These are phyloP conservation scores for Halenospora varia DNA, from an alignment of 495 filamentous ascomycete genomes.

Conservation along the genomic window DNA sequence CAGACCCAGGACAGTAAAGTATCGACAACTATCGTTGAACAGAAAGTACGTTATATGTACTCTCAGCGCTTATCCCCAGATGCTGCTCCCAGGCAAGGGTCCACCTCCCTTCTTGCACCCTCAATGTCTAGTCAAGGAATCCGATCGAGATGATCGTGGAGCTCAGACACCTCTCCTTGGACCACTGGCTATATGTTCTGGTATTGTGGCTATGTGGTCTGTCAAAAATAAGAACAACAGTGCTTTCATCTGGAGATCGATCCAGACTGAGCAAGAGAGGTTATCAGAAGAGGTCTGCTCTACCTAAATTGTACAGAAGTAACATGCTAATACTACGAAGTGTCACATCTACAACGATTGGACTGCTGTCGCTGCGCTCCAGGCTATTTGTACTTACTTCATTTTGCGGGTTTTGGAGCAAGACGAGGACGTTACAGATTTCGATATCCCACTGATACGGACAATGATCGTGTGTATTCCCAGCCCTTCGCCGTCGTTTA, in stretches of 20 bases:
- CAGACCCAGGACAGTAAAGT: too few species aligned
- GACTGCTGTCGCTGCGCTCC: conserved; percentile 7
- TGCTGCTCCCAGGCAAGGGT: background rate
- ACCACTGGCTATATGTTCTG: conserved; percentile 3
- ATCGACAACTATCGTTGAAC: background rate
- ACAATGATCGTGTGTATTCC: conserved; percentile 10
- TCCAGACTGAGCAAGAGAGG: conserved; percentile 7
- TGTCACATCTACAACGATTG: background rate
- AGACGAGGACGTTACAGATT: conserved; percentile 1
- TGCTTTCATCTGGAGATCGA: conserved; percentile 9
- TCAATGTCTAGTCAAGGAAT: background rate
- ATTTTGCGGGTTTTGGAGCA: conserved; percentile 5
- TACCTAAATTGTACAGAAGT: background rate
- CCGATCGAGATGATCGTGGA: background rate
- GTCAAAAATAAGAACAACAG: conserved; percentile 10
- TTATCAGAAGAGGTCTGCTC: background rate
- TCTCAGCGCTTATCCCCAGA: conserved; percentile 3
- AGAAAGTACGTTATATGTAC: background rate
- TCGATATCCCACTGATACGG: conserved; percentile 5
- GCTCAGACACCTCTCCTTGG: background rate
- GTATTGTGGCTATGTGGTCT: conserved; percentile 2
- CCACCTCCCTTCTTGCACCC: conserved; percentile 15
- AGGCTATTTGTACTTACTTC: conserved; percentile 12
- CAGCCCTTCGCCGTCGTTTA: background rate
- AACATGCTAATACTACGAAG: background rate